Conservation (phyloP, 2,329 filamentous ascomycete species). For the Xylariales sp. region DNA sequence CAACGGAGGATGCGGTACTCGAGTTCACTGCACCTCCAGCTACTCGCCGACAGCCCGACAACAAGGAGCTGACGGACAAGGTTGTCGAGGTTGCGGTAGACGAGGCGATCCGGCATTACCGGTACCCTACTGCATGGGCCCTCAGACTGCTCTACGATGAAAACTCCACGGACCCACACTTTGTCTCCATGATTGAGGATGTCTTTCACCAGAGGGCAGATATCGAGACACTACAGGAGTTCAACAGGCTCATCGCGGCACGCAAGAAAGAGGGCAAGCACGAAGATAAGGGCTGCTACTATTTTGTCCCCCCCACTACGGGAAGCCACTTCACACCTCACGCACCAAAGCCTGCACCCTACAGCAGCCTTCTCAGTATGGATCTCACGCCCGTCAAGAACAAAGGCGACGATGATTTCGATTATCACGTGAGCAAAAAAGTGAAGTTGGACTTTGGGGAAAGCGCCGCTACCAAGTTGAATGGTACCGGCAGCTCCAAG, state of each 20-base stretch:
- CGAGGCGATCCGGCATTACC: conserved; percentile 50
- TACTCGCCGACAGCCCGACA: conserved; percentile 19
- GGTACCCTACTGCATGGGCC: conserved; percentile 60
- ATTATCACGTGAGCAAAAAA: conserved; percentile 24
- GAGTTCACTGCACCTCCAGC: conserved; percentile 4
- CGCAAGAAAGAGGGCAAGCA: conserved; percentile 56
- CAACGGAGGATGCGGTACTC: neutral
- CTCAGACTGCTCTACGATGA: conserved; percentile 58
- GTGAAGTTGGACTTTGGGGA: conserved; percentile 17
- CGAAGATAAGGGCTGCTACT: conserved; percentile 45
- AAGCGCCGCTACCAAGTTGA: neutral
- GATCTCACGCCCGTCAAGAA: conserved; percentile 25
- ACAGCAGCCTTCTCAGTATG: conserved; percentile 40
- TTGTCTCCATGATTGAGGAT: conserved; percentile 54
- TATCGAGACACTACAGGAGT: conserved; percentile 44
- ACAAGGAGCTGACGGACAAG: conserved; percentile 43
- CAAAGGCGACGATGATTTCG: conserved; percentile 13
- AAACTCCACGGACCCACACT: conserved; percentile 42
- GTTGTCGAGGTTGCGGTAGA: conserved; percentile 56
- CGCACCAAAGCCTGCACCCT: conserved; percentile 45
- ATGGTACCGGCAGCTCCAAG: neutral
- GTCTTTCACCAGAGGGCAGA: conserved; percentile 56
- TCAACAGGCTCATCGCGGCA: conserved; percentile 43
- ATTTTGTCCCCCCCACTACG: conserved; percentile 47
- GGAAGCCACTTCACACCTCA: conserved; percentile 37